phyloP scores from a whole-genome alignment of 352 stramenopile genomes.

The Phytophthora kernoviae region DNA sequence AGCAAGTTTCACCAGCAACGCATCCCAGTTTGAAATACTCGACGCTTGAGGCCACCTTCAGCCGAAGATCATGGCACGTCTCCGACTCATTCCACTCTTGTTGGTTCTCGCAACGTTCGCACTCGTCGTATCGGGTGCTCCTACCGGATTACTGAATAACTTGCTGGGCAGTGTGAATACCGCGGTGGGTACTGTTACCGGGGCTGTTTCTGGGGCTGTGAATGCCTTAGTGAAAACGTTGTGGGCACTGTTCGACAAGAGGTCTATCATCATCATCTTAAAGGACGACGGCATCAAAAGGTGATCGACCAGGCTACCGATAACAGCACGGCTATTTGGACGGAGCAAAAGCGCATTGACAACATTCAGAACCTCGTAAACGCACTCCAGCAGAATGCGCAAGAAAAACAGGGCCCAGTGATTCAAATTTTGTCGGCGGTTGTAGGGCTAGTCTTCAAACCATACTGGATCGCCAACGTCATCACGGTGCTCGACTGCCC shows the following conservation, averaged over 20 bases:
- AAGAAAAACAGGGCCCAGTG: slow-evolving; percentile 13
- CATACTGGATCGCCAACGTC: slow-evolving; percentile 47
- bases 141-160: slow-evolving; percentile 8
- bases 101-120: slow-evolving; percentile 4
- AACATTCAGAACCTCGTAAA: slow-evolving; percentile 30
- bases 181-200: neutral
- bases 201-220: neutral
- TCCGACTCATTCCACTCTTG: slow-evolving; percentile 12
- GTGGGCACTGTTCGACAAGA: slow-evolving; percentile 1
- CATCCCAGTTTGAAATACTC: slow-evolving; percentile 1
- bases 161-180: slow-evolving; percentile 5
- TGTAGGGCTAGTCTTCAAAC: slow-evolving; percentile 13
- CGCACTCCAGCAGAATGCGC: slow-evolving; percentile 22
- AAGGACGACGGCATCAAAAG: slow-evolving; percentile 6
- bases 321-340: slow-evolving; percentile 20
- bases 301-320: slow-evolving; percentile 12
- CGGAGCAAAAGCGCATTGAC: slow-evolving; percentile 10
- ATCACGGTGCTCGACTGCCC: slow-evolving; percentile 35
- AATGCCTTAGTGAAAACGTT: slow-evolving; percentile 25
- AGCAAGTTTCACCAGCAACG: slow-evolving; percentile 16
- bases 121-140: slow-evolving; percentile 15
- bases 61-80: slow-evolving; percentile 20
- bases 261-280: slow-evolving; percentile 26
- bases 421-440: slow-evolving; percentile 10
- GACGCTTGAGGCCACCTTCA: neutral